These are phyloP conservation scores for Sporodiniella umbellata DNA, from an alignment of 371 early-diverging fungal genomes.

Conservation along the genomic window DNA sequence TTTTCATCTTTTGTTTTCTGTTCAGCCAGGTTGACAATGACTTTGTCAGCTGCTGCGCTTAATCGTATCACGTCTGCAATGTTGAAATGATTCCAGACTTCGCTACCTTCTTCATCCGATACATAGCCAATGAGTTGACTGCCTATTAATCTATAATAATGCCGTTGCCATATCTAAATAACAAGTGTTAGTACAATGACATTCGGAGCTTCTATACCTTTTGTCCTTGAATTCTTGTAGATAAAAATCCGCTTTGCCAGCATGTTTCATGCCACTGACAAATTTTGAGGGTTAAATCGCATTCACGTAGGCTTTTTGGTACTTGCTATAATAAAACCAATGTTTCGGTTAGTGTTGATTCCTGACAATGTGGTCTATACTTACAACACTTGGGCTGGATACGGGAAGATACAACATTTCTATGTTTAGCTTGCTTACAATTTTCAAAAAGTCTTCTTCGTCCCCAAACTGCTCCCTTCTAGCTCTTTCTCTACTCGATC, in stretches of 20 bases:
- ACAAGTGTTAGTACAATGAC: no score
- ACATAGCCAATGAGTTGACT: slow-evolving; percentile 33
- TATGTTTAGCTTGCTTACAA: slow-evolving; percentile 34
- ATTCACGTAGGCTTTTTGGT: slow-evolving; percentile 40
- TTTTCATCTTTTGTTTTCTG: slow-evolving; percentile 18
- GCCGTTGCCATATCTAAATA: slow-evolving; percentile 37
- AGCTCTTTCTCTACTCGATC: slow-evolving; percentile 20
- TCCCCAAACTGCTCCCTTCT: slow-evolving; percentile 32
- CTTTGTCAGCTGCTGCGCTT: slow-evolving; percentile 40
- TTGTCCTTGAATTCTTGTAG: slow-evolving; percentile 25
- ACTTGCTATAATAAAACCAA: slow-evolving; percentile 34
- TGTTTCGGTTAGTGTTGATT: no score
- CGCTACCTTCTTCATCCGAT: slow-evolving; percentile 5
- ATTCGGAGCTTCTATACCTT: slow-evolving; percentile 18
- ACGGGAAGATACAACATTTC: slow-evolving; percentile 42
- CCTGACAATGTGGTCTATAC: no score
- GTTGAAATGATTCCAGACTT: slow-evolving; percentile 32
- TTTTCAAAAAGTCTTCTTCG: slow-evolving; percentile 37
- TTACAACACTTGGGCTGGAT: slow-evolving; percentile 27
- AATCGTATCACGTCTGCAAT: slow-evolving; percentile 38
- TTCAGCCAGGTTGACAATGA: slow-evolving; percentile 31
- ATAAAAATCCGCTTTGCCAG: slow-evolving; percentile 39
- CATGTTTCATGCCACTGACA: slow-evolving; percentile 46
- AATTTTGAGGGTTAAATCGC: slow-evolving; percentile 40
- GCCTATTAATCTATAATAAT: slow-evolving; percentile 37